Conservation (phyloP, 805 yeast genomes). For the Isabelozyma heimii region DNA sequence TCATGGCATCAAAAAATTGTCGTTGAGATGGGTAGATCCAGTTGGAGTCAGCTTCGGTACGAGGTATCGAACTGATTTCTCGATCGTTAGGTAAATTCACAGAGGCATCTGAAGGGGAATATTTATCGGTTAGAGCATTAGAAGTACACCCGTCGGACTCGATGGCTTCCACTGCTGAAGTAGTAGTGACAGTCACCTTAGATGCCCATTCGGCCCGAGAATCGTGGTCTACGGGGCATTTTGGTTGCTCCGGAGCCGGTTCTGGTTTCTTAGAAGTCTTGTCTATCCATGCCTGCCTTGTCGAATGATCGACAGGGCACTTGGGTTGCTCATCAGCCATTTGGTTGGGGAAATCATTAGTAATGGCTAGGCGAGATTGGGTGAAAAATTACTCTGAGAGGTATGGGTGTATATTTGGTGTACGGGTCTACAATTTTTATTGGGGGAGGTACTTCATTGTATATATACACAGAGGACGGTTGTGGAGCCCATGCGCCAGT, state of each 20-base stretch:
- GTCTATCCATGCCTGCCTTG: conserved; percentile 31
- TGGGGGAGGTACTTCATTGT: too few relatives aligned
- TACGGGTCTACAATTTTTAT: background rate
- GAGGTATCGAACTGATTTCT: conserved; percentile 78
- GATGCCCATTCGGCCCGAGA: conserved; percentile 37
- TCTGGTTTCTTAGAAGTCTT: conserved; percentile 8
- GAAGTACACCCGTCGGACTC: conserved; percentile 48
- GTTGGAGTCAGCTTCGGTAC: conserved; percentile 59
- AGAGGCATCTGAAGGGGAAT: conserved; percentile 16
- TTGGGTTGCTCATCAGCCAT: conserved; percentile 19
- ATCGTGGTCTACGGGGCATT: conserved; percentile 40
- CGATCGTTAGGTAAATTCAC: conserved; percentile 65
- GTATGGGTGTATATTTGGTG: background rate
- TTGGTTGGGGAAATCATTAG: background rate
- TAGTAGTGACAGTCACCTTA: conserved; percentile 30
- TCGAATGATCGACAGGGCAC: conserved; percentile 55
- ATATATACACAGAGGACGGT: too few relatives aligned
- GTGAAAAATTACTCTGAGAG: background rate
- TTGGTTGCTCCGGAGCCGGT: conserved; percentile 25
- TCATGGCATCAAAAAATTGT: conserved; percentile 93
- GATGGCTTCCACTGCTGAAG: conserved; percentile 34
- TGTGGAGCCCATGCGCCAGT: too few relatives aligned
- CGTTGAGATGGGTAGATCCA: conserved; percentile 97
- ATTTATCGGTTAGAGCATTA: conserved; percentile 30
- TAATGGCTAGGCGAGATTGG: background rate